Percentiles rank a stretch among this genome's conserved stretches.
Evolutionary conservation across 1,284 basidiomycete species (phyloP).

Genomic region (Rhodotorula sp.): DNA sequence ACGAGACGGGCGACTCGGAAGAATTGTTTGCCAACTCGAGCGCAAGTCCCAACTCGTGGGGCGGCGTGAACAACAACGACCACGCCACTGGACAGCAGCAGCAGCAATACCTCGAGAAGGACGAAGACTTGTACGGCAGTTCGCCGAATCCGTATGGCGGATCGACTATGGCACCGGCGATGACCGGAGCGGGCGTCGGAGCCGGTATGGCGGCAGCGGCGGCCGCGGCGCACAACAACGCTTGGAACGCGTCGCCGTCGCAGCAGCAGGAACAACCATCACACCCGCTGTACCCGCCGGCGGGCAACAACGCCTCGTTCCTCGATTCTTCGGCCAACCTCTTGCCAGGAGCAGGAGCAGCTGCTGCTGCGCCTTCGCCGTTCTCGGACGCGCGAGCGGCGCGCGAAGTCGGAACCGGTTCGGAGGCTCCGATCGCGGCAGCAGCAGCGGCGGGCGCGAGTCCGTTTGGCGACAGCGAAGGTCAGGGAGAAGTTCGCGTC

Average conservation of each 20-base stretch:
- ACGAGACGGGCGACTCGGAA: conserved; percentile 21
- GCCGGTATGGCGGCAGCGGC: neutral
- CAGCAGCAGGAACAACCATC: neutral
- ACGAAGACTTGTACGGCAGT: neutral
- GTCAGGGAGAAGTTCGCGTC: conserved; percentile 41
- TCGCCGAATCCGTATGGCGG: neutral
- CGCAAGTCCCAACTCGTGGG: conserved; percentile 4
- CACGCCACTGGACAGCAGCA: neutral
- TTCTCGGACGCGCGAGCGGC: conserved; percentile 10
- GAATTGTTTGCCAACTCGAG: conserved; percentile 30
- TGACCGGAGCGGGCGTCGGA: neutral
- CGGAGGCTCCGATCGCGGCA: conserved; percentile 2
- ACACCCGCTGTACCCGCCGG: conserved; percentile 19
- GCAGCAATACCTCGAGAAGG: neutral
- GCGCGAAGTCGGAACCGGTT: neutral
- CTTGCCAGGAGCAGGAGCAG: neutral
- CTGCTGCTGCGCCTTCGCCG: neutral
- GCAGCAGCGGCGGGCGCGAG: neutral
- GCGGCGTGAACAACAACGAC: conserved; percentile 1
- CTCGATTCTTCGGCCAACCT: conserved; percentile 23
- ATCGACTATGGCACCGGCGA: neutral
- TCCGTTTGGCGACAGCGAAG: conserved; percentile 43
- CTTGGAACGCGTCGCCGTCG: conserved; percentile 2
- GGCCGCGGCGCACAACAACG: neutral
- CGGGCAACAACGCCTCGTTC: neutral